These are phyloP conservation scores for Colletotrichum echinochloae DNA, from an alignment of 2,329 filamentous ascomycete genomes.

Conservation along the genomic window DNA sequence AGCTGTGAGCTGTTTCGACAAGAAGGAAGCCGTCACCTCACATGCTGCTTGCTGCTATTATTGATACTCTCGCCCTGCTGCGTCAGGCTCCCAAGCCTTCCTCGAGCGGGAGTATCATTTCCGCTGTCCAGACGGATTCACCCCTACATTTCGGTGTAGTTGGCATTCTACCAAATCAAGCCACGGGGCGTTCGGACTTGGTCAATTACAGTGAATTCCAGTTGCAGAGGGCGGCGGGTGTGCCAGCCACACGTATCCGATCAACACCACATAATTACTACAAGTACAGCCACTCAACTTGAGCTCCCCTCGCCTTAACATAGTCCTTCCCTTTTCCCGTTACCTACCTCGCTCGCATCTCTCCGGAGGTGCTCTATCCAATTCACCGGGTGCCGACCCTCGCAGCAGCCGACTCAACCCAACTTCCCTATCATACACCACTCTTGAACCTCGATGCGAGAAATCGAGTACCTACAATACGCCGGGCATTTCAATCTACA, in stretches of 20 bases:
- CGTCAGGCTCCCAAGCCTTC: neutral
- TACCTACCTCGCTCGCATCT: neutral
- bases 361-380: neutral
- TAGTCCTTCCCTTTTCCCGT: neutral
- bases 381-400: neutral
- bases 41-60: neutral
- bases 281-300: neutral
- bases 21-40: neutral
- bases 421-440: neutral
- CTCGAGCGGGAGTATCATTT: too few relatives aligned
- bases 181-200: neutral
- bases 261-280: neutral
- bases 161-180: neutral
- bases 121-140: neutral
- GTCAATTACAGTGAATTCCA: constrained; percentile 8
- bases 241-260: constrained; percentile 9
- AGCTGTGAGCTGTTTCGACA: neutral
- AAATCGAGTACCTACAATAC: neutral
- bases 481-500: neutral
- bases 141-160: neutral
- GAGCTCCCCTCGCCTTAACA: neutral
- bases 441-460: neutral
- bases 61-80: neutral
- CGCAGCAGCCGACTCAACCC: neutral
- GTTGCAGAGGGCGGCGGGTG: neutral